Evolutionary conservation across 306 rosid species (phyloP).

Genomic region (Lupinus albus): DNA sequence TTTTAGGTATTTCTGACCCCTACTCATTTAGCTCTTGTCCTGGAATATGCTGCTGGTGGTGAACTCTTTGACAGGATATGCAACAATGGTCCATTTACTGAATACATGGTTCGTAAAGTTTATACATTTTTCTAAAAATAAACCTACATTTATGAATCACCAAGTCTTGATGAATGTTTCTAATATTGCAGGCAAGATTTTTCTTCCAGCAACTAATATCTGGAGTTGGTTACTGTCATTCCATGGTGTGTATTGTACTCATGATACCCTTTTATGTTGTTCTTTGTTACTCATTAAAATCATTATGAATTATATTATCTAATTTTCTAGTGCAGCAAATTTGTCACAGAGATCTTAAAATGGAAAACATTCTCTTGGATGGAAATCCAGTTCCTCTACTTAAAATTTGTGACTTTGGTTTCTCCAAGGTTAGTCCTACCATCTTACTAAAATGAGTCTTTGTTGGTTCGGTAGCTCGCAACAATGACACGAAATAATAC

Average conservation of each 20-base stretch:
- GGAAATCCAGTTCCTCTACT: constrained; percentile 82
- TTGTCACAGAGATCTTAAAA: constrained; percentile 91
- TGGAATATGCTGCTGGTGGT: constrained; percentile 98
- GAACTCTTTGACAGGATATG: constrained; percentile 83
- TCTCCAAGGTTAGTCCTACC: constrained; percentile 72
- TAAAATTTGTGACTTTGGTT: constrained; percentile 93
- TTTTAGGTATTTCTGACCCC: constrained; percentile 83
- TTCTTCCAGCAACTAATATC: constrained; percentile 98
- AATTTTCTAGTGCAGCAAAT: constrained; percentile 61
- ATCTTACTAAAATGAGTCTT: constrained; percentile 22
- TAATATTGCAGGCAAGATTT: constrained; percentile 75
- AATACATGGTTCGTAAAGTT: constrained; percentile 69
- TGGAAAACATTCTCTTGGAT: constrained; percentile 89
- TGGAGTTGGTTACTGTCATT: constrained; percentile 91
- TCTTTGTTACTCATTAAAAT: not conserved
- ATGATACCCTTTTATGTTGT: not conserved
- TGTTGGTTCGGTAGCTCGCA: too few relatives aligned
- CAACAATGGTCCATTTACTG: constrained; percentile 81
- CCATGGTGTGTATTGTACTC: constrained; percentile 58
- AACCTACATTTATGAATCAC: not conserved
- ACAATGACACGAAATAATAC: too few relatives aligned
- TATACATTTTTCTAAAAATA: too few relatives aligned
- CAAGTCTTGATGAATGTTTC: constrained; percentile 5
- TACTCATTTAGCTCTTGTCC: constrained; percentile 81
- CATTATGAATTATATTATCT: constrained; percentile 4